Percentiles rank a stretch among this genome's conserved stretches.
Evolutionary conservation across 2,329 filamentous ascomycete genomes (phyloP).

Genomic region (Talaromyces rugulosus): DNA sequence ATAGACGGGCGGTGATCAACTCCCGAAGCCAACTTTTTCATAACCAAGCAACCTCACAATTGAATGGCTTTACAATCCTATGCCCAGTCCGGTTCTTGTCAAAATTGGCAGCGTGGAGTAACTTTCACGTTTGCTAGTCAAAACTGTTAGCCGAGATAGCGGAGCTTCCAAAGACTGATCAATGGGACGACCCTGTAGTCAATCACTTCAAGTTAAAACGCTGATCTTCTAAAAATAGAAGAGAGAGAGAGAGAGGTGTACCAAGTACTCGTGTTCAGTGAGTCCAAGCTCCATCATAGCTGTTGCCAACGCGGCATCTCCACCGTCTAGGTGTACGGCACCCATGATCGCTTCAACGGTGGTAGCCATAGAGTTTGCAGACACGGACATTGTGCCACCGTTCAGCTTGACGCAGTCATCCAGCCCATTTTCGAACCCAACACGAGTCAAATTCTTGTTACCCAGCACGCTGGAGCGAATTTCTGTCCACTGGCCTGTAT

Average conservation of each 20-base stretch:
- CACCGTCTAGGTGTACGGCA: constrained; percentile 5
- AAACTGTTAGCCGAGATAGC: too few relatives aligned
- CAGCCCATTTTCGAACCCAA: not conserved
- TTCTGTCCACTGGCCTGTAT: not conserved
- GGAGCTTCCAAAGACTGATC: too few relatives aligned
- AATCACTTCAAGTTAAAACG: not conserved
- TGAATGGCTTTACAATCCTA: too few relatives aligned
- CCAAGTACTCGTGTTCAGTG: not conserved
- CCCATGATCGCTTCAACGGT: constrained; percentile 6
- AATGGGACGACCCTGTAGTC: not conserved
- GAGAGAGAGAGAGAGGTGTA: not conserved
- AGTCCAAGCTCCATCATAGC: constrained; percentile 7
- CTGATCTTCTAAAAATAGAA: not conserved
- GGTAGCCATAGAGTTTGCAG: constrained; percentile 4
- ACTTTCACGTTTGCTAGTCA: too few relatives aligned
- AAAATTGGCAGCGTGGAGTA: too few relatives aligned
- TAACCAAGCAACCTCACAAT: not conserved
- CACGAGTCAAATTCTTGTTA: not conserved
- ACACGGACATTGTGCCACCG: not conserved
- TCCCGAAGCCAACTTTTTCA: too few relatives aligned
- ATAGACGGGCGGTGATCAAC: too few relatives aligned
- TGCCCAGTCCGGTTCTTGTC: too few relatives aligned
- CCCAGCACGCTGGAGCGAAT: not conserved
- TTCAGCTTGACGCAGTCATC: not conserved
- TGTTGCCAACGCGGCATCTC: not conserved